Evolutionary conservation across 768 basidiomycete genomes (phyloP).

Genomic region (Tylopilus subfusipes): DNA sequence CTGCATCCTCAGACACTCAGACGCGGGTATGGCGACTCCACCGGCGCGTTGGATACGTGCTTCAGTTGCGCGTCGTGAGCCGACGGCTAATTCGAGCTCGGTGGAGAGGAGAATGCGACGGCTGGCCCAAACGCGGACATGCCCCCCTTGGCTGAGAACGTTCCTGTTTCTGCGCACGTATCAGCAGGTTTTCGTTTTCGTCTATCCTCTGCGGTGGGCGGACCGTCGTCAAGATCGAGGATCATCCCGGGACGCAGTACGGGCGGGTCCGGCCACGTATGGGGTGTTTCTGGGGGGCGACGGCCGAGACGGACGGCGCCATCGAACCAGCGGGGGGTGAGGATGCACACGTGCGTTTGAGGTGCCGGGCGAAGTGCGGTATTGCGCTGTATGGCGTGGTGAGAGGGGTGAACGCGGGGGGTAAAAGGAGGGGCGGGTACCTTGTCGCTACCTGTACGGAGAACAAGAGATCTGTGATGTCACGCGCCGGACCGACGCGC

Average conservation of each 20-base stretch:
- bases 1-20: slow-evolving; percentile 45
- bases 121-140: slow-evolving; percentile 54
- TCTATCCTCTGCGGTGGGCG: slow-evolving; percentile 16
- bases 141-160: slow-evolving; percentile 24
- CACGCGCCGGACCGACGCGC: slow-evolving; percentile 70
- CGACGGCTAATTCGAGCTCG: slow-evolving; percentile 50
- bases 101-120: slow-evolving; percentile 59
- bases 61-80: slow-evolving; percentile 53
- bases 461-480: slow-evolving; percentile 86
- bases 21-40: slow-evolving; percentile 49
- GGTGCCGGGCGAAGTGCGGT: slow-evolving; percentile 56
- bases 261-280: slow-evolving; percentile 72
- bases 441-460: slow-evolving; percentile 47
- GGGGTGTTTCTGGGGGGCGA: slow-evolving; percentile 49
- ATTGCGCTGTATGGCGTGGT: slow-evolving; percentile 37
- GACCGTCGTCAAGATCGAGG: slow-evolving; percentile 9
- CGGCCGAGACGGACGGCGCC: slow-evolving; percentile 63
- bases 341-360: slow-evolving; percentile 55
- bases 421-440: neutral
- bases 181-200: slow-evolving; percentile 28
- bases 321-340: slow-evolving; percentile 95
- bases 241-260: slow-evolving; percentile 35
- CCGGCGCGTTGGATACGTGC: slow-evolving; percentile 59
- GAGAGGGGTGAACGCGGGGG: neutral
- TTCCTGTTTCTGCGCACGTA: slow-evolving; percentile 18